A percentile compares a stretch with the other conserved stretches of the same genome.
These are phyloP conservation scores for Musa troglodytarum DNA, from an alignment of 176 grass and related monocot genomes.

Conservation along the genomic window DNA sequence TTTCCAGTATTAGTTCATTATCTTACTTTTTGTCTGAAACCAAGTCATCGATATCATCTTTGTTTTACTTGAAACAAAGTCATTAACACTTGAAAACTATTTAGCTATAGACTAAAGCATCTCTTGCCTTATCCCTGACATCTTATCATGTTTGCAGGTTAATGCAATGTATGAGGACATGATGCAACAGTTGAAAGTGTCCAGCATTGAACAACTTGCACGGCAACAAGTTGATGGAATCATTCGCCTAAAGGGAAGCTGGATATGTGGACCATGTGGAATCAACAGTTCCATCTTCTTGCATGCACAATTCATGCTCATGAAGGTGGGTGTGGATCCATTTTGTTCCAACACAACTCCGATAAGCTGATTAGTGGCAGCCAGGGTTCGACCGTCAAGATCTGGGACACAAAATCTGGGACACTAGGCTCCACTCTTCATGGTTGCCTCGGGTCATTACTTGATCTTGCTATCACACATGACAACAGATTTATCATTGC, in stretches of 20 bases:
- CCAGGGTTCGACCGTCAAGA: conserved; percentile 82
- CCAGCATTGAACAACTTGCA: conserved; percentile 64
- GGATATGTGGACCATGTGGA: conserved; percentile 43
- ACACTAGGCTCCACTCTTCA: conserved; percentile 53
- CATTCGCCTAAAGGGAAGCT: conserved; percentile 56
- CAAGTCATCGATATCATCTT: background rate
- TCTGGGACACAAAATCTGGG: conserved; percentile 54
- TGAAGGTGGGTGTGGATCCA: conserved; percentile 75
- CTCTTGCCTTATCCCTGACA: background rate
- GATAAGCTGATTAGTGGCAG: conserved; percentile 76
- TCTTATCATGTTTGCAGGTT: conserved; percentile 31
- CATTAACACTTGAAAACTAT: too few species aligned
- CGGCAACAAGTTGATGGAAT: conserved; percentile 75
- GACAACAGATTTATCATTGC: conserved; percentile 81
- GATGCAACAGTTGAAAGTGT: conserved; percentile 52
- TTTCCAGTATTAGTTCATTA: too few species aligned
- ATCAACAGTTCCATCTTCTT: conserved; percentile 52
- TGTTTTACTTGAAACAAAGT: background rate
- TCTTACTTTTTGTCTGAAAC: too few species aligned
- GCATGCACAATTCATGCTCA: conserved; percentile 65
- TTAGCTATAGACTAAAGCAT: background rate
- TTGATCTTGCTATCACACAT: conserved; percentile 74
- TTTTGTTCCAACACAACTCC: conserved; percentile 69
- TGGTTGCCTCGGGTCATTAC: conserved; percentile 63
- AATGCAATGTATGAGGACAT: conserved; percentile 96